Conservation (phyloP, 805 yeast genomes). For the Wickerhamomyces alni region DNA sequence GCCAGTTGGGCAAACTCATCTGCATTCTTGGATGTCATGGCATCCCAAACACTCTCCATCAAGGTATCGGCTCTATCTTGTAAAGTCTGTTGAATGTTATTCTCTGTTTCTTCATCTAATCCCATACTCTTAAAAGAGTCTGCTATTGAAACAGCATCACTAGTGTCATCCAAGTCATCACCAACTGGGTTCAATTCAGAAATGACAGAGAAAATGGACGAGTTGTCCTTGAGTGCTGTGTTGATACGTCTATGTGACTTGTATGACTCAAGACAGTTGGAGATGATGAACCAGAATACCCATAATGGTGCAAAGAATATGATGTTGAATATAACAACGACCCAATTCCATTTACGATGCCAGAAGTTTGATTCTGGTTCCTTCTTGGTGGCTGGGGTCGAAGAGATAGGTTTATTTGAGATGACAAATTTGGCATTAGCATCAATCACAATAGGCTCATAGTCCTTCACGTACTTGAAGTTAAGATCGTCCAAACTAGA, state of each 20-base stretch:
- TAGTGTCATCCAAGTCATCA: constrained; percentile 4
- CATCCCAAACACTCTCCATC: constrained; percentile 58
- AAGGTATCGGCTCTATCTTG: constrained; percentile 59
- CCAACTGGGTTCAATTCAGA: constrained; percentile 7
- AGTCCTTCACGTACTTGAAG: constrained; percentile 42
- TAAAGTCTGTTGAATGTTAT: constrained; percentile 34
- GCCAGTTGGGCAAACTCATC: constrained; percentile 15
- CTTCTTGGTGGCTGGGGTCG: not conserved
- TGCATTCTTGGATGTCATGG: constrained; percentile 37
- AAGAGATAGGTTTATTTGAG: constrained; percentile 15
- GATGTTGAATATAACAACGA: constrained; percentile 37
- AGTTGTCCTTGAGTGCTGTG: constrained; percentile 22
- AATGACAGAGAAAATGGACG: constrained; percentile 18
- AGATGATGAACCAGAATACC: constrained; percentile 49
- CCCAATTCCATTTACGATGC: constrained; percentile 41
- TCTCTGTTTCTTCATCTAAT: constrained; percentile 19
- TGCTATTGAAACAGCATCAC: constrained; percentile 10
- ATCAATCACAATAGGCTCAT: constrained; percentile 54
- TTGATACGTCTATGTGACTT: constrained; percentile 34
- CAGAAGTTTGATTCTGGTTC: constrained; percentile 24
- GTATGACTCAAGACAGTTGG: constrained; percentile 34
- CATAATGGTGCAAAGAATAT: constrained; percentile 57
- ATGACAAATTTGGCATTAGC: constrained; percentile 35
- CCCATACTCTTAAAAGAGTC: constrained; percentile 9
- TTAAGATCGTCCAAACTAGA: constrained; percentile 36